Conservation (phyloP, 345 rosid genomes). For the Capsella bursapastoris region DNA sequence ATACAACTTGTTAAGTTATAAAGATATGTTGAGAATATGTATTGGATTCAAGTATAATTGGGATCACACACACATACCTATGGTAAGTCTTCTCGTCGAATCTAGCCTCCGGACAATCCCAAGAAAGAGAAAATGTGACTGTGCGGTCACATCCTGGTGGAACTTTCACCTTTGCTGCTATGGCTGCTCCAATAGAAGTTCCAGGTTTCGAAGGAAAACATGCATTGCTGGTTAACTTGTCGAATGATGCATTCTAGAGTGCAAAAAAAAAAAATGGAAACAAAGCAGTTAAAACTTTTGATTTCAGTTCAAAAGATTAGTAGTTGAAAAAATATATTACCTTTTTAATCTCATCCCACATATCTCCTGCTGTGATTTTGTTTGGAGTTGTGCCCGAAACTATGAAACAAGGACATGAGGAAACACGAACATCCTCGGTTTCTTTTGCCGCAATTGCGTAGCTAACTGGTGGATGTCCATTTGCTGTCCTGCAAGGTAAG, state of each 20-base stretch:
- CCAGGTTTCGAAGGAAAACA: slow-evolving; percentile 71
- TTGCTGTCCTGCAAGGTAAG: slow-evolving; percentile 68
- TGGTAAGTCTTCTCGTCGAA: slow-evolving; percentile 75
- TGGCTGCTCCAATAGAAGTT: slow-evolving; percentile 90
- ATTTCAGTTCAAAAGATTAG: no score
- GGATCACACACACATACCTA: slow-evolving; percentile 52
- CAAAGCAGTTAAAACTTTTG: no score
- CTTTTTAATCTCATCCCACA: slow-evolving; percentile 94
- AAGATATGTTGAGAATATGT: not conserved
- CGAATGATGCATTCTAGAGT: slow-evolving; percentile 70
- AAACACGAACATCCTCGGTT: slow-evolving; percentile 66
- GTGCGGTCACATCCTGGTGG: slow-evolving; percentile 67
- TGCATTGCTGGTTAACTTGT: slow-evolving; percentile 55
- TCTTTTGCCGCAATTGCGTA: slow-evolving; percentile 73
- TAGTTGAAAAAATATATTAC: slow-evolving; percentile 38
- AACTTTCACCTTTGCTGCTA: slow-evolving; percentile 78
- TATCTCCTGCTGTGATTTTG: slow-evolving; percentile 72
- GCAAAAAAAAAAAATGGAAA: not conserved
- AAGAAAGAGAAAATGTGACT: slow-evolving; percentile 83
- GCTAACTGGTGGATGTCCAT: slow-evolving; percentile 62
- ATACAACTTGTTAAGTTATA: not conserved
- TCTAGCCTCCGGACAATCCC: slow-evolving; percentile 92
- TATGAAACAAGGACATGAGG: slow-evolving; percentile 73
- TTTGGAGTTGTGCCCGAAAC: slow-evolving; percentile 57
- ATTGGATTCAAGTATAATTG: not conserved